These are phyloP conservation scores for Aspergillus mulundensis DNA, from an alignment of 495 filamentous ascomycete species.

Conservation along the genomic window DNA sequence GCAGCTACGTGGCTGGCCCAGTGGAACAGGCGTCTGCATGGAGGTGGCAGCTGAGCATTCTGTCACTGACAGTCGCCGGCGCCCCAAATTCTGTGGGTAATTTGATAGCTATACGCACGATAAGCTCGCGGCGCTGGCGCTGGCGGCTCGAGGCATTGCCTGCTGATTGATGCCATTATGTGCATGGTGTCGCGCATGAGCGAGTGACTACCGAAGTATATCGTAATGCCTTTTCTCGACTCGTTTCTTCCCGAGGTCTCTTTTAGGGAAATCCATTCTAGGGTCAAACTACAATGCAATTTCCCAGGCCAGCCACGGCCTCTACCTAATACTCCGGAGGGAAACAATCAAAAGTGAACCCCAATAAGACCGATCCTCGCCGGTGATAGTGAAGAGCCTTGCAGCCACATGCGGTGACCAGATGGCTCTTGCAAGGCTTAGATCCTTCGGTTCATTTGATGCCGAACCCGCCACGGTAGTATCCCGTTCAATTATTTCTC, in stretches of 20 bases:
- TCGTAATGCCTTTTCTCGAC: neutral
- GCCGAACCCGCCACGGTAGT: neutral
- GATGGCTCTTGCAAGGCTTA: conserved; percentile 10
- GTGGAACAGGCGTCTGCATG: conserved; percentile 23
- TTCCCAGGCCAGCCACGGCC: neutral
- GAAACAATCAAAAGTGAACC: neutral
- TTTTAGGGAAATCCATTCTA: neutral
- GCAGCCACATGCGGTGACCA: conserved; percentile 8
- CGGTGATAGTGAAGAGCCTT: conserved; percentile 10
- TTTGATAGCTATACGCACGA: neutral
- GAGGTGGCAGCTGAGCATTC: conserved; percentile 25
- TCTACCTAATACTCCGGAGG: neutral
- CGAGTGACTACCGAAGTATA: neutral
- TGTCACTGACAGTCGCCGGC: conserved; percentile 1
- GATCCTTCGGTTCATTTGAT: conserved; percentile 10
- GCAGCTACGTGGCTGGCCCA: conserved; percentile 23
- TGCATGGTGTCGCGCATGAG: conserved; percentile 12
- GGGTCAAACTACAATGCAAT: neutral
- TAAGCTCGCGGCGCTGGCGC: conserved; percentile 6
- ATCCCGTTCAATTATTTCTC: neutral
- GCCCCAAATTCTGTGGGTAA: conserved; percentile 2
- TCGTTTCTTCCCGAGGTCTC: neutral
- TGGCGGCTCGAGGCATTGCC: neutral
- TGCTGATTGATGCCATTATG: conserved; percentile 9
- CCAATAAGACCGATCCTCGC: neutral